A percentile compares a stretch with the other conserved stretches of the same genome.
Conservation (phyloP, 768 basidiomycete species). For the Mrakia blollopis region DNA sequence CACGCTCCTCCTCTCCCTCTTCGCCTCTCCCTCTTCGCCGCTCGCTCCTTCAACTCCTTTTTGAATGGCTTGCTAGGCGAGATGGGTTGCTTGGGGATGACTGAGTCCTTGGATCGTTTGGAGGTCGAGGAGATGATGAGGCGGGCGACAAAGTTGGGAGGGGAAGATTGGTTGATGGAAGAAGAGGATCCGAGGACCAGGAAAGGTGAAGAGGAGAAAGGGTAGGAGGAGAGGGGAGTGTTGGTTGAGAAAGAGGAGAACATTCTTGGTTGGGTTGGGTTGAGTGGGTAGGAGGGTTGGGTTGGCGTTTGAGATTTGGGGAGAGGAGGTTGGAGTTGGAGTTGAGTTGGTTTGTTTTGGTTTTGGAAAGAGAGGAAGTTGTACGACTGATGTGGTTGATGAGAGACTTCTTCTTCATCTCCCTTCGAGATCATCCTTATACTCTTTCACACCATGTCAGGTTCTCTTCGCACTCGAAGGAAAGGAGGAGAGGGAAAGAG, state of each 20-base stretch:
- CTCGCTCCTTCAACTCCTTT: background rate
- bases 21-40: background rate
- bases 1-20: constrained; percentile 8
- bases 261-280: background rate
- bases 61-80: constrained; percentile 3
- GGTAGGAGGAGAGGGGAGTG: background rate
- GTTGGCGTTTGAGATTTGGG: background rate
- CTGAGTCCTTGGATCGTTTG: background rate
- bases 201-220: background rate
- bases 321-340: background rate
- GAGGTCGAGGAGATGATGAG: constrained; percentile 3
- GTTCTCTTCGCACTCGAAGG: background rate
- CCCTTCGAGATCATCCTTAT: background rate
- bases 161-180: background rate
- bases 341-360: background rate
- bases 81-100: background rate
- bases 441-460: background rate
- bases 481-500: background rate
- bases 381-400: constrained; percentile 5
- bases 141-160: background rate
- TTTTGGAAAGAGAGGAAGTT: background rate
- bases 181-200: background rate
- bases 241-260: constrained; percentile 2
- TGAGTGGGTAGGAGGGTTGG: background rate
- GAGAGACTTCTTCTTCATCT: background rate